These are phyloP conservation scores for Baeospora myosura DNA, from an alignment of 1,284 basidiomycete species.

Conservation along the genomic window DNA sequence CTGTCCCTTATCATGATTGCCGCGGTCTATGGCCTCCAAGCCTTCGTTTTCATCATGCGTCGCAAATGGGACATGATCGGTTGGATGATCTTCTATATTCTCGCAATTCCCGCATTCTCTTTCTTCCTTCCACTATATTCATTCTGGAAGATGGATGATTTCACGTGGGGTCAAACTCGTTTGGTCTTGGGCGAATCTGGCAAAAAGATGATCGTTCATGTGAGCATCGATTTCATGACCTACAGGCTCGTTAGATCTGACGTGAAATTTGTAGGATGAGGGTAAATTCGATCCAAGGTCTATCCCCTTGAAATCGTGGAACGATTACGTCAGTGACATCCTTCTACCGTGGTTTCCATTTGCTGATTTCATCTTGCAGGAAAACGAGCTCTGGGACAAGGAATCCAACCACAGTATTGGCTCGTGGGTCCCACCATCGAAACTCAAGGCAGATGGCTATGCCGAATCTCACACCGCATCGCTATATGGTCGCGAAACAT, in stretches of 20 bases:
- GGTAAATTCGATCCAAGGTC: slow-evolving; percentile 90
- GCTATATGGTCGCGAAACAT: slow-evolving; percentile 76
- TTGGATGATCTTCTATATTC: slow-evolving; percentile 96
- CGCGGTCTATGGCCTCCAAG: slow-evolving; percentile 89
- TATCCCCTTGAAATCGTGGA: slow-evolving; percentile 96
- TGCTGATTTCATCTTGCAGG: slow-evolving; percentile 31
- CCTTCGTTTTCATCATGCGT: slow-evolving; percentile 78
- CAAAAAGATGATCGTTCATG: slow-evolving; percentile 92
- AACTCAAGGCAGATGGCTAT: slow-evolving; percentile 63
- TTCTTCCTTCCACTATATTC: slow-evolving; percentile 93
- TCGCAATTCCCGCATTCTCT: slow-evolving; percentile 88
- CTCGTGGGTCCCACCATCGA: slow-evolving; percentile 72
- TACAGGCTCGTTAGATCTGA: slow-evolving; percentile 11
- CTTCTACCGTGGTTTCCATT: slow-evolving; percentile 2
- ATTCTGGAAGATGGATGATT: slow-evolving; percentile 99
- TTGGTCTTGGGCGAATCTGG: slow-evolving; percentile 91
- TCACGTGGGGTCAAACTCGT: slow-evolving; percentile 96
- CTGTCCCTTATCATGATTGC: slow-evolving; percentile 88
- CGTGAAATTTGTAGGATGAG: slow-evolving; percentile 65
- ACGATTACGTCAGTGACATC: slow-evolving; percentile 66
- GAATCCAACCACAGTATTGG: slow-evolving; percentile 89
- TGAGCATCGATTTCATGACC: slow-evolving; percentile 31
- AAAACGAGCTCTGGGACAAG: slow-evolving; percentile 96
- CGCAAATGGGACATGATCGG: slow-evolving; percentile 94
- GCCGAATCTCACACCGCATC: slow-evolving; percentile 69